phyloP scores from a whole-genome alignment of 441 rosid genomes.

The Erysimum pusillum region DNA sequence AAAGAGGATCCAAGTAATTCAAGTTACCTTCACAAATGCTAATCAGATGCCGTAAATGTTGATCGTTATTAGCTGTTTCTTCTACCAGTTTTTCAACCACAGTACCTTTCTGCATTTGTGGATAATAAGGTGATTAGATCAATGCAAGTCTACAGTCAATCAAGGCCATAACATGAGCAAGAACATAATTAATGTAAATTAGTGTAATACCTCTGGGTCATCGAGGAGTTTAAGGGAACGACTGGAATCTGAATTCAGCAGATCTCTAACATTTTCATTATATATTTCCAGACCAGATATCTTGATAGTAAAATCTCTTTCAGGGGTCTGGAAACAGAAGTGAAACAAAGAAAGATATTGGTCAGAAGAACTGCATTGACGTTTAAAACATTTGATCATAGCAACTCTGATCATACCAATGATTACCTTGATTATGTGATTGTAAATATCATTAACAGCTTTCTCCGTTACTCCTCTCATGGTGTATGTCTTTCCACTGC shows the following conservation, averaged over 20 bases:
- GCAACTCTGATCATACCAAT: slow-evolving; percentile 11
- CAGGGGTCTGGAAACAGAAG: slow-evolving; percentile 74
- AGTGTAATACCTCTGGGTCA: slow-evolving; percentile 87
- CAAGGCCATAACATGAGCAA: slow-evolving; percentile 21
- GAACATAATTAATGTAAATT: background rate
- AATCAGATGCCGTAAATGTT: slow-evolving; percentile 83
- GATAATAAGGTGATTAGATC: background rate
- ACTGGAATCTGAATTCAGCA: slow-evolving; percentile 88
- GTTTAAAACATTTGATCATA: background rate
- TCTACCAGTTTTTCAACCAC: slow-evolving; percentile 94
- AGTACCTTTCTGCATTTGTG: slow-evolving; percentile 77
- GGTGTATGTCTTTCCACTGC: slow-evolving; percentile 97
- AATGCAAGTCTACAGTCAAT: background rate
- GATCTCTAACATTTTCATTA: slow-evolving; percentile 93
- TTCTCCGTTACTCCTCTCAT: slow-evolving; percentile 99
- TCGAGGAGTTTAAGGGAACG: slow-evolving; percentile 96
- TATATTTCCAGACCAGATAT: slow-evolving; percentile 97
- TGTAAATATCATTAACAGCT: slow-evolving; percentile 92
- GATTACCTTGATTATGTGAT: slow-evolving; percentile 83
- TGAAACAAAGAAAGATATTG: slow-evolving; percentile 17
- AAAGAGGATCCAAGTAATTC: slow-evolving; percentile 30
- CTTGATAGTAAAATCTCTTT: slow-evolving; percentile 90
- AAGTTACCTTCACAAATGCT: slow-evolving; percentile 90
- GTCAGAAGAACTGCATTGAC: slow-evolving; percentile 28
- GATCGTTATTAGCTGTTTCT: slow-evolving; percentile 81